A percentile compares a stretch with the other conserved stretches of the same genome.
Conservation (phyloP, 176 grass and related monocot genomes). For the Musa troglodytarum region DNA sequence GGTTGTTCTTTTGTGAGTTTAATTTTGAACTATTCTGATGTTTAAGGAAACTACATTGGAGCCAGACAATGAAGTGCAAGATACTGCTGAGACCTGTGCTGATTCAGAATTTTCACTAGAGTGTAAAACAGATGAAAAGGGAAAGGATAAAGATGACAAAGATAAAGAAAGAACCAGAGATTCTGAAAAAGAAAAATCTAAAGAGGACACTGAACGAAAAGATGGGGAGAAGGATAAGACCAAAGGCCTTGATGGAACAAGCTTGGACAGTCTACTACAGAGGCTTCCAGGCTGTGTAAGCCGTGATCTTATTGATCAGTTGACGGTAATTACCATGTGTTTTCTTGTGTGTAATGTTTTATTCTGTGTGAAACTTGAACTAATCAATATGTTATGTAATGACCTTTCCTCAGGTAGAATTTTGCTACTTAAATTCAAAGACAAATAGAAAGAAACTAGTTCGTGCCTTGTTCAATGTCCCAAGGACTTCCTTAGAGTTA, state of each 20-base stretch:
- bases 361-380: not conserved
- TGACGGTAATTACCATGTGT: slow-evolving; percentile 50
- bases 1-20: slow-evolving; percentile 17
- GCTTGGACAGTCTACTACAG: slow-evolving; percentile 76
- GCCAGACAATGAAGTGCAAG: slow-evolving; percentile 48
- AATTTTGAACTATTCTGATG: slow-evolving; percentile 26
- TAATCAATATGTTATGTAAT: slow-evolving; percentile 20
- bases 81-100: slow-evolving; percentile 41
- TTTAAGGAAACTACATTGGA: slow-evolving; percentile 49
- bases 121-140: slow-evolving; percentile 53
- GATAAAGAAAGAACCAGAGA: slow-evolving; percentile 70
- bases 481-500: slow-evolving; percentile 89
- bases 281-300: slow-evolving; percentile 88
- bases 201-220: slow-evolving; percentile 80
- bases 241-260: slow-evolving; percentile 65
- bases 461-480: slow-evolving; percentile 66
- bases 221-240: slow-evolving; percentile 83
- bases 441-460: slow-evolving; percentile 94
- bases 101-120: slow-evolving; percentile 45
- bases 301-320: slow-evolving; percentile 95
- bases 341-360: slow-evolving; percentile 11
- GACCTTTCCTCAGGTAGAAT: slow-evolving; percentile 68
- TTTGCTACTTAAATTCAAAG: slow-evolving; percentile 99
- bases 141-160: slow-evolving; percentile 56
- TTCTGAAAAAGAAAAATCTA: slow-evolving; percentile 64